Conservation (phyloP, 2,329 filamentous ascomycete genomes). For the Periconia macrospinosa region DNA sequence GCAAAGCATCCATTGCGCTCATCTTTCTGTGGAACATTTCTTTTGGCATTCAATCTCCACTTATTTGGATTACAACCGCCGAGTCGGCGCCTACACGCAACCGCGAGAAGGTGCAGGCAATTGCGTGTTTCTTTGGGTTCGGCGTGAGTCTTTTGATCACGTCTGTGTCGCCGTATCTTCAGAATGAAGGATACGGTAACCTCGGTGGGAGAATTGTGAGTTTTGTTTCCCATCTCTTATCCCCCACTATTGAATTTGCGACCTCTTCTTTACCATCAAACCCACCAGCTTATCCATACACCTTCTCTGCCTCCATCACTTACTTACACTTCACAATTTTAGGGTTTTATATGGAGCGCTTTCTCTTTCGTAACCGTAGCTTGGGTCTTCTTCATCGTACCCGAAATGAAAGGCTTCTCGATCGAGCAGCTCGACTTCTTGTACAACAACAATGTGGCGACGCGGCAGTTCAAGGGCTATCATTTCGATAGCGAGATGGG, state of each 20-base stretch:
- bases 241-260: neutral
- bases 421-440: slow-evolving; percentile 13
- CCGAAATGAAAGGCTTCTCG: slow-evolving; percentile 14
- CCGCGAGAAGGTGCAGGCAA: slow-evolving; percentile 31
- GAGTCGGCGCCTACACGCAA: slow-evolving; percentile 28
- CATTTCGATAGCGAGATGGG: neutral
- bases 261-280: too few relatives aligned
- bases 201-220: slow-evolving; percentile 21
- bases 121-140: slow-evolving; percentile 30
- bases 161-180: slow-evolving; percentile 35
- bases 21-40: slow-evolving; percentile 13
- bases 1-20: slow-evolving; percentile 8
- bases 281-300: neutral
- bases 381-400: slow-evolving; percentile 28
- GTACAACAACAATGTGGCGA: slow-evolving; percentile 8
- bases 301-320: neutral
- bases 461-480: slow-evolving; percentile 8
- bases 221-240: neutral
- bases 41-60: slow-evolving; percentile 10
- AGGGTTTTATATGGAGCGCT: slow-evolving; percentile 23
- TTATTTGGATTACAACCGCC: slow-evolving; percentile 32
- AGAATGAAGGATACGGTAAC: slow-evolving; percentile 24
- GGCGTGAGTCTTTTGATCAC: slow-evolving; percentile 26
- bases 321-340: neutral
- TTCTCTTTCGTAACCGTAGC: slow-evolving; percentile 22